phyloP scores from a whole-genome alignment of 306 rosid genomes.

The Mucuna pruriens region DNA sequence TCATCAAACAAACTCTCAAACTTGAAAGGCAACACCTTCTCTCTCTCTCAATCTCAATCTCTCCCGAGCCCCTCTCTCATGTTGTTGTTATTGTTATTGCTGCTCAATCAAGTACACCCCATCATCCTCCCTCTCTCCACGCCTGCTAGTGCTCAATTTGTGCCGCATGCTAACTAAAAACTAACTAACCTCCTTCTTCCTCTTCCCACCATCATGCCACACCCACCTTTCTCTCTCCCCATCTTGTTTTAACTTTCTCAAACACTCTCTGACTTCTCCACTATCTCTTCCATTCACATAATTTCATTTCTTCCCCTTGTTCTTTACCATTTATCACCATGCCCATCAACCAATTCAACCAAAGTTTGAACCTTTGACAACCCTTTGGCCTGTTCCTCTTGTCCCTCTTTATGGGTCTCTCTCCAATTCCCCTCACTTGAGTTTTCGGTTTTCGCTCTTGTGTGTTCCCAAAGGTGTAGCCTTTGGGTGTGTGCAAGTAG shows the following conservation, averaged over 20 bases:
- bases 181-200: background rate
- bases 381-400: conserved; percentile 26
- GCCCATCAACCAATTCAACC: conserved; percentile 16
- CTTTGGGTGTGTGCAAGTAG: conserved; percentile 22
- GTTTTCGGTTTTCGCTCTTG: conserved; percentile 9
- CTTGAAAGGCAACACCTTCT: conserved; percentile 35
- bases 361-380: conserved; percentile 32
- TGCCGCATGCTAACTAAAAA: conserved; percentile 34
- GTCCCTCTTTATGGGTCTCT: conserved; percentile 30
- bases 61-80: too few species aligned
- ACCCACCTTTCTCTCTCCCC: conserved; percentile 17
- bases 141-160: conserved; percentile 39
- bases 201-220: conserved; percentile 19
- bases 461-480: conserved; percentile 13
- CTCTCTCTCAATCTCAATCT: too few species aligned
- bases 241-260: conserved; percentile 32
- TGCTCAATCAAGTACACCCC: conserved; percentile 47
- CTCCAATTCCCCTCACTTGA: conserved; percentile 22
- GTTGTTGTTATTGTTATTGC: too few species aligned
- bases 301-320: background rate
- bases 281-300: conserved; percentile 33
- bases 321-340: background rate
- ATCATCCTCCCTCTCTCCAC: conserved; percentile 44
- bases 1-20: conserved; percentile 34
- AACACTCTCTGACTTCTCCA: conserved; percentile 45